These are phyloP conservation scores for Tanozyma kutaoensis DNA, from an alignment of 805 yeast species.

Conservation along the genomic window DNA sequence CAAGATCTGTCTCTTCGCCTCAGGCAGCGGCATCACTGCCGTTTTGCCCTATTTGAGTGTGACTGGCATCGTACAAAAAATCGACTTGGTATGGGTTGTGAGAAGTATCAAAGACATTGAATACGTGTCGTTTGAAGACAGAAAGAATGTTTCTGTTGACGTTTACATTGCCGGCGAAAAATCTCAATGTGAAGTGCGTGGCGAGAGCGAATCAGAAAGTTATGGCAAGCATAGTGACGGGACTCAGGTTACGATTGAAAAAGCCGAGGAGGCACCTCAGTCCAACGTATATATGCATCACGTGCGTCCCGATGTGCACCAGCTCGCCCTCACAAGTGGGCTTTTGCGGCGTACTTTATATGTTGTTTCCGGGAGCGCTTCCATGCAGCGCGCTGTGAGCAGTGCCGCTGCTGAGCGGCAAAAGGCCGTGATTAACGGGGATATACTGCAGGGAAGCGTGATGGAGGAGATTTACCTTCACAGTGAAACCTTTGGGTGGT, in stretches of 20 bases:
- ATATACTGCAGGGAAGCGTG: too few species aligned
- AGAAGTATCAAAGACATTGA: constrained; percentile 14
- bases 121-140: background rate
- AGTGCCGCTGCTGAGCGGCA: constrained; percentile 1
- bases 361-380: constrained; percentile 1
- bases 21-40: constrained; percentile 43
- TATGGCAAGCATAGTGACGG: too few species aligned
- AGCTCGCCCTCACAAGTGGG: background rate
- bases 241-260: too few species aligned
- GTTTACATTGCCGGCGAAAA: background rate
- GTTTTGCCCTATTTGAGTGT: constrained; percentile 25
- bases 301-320: too few species aligned
- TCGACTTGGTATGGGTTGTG: constrained; percentile 34
- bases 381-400: constrained; percentile 1
- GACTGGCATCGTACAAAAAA: background rate
- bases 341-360: constrained; percentile 1
- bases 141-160: background rate
- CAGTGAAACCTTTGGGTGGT: too few species aligned
- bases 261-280: too few species aligned
- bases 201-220: background rate
- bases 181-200: background rate
- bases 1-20: constrained; percentile 24
- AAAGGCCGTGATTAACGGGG: constrained; percentile 1
- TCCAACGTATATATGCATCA: too few species aligned
- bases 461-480: too few species aligned